Base-by-base conservation (phyloP, 2,329 filamentous ascomycete genomes). In the Fusarium succisae region DNA sequence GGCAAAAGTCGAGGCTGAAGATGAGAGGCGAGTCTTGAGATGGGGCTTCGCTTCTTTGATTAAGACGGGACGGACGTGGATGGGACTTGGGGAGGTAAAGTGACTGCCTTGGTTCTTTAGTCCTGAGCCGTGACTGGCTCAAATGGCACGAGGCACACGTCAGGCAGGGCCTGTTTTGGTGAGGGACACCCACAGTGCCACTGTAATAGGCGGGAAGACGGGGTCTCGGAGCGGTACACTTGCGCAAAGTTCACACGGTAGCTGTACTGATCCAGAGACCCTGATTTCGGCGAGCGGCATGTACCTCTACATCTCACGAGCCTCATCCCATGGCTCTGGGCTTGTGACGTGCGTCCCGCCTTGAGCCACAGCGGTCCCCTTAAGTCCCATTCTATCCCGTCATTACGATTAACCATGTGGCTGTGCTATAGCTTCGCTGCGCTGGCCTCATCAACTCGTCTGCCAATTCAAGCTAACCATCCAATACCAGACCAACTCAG, bases 391-490 rank as follows among this genome's bases (percentile, higher is more conserved):
- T 62, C 50, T 39, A 39, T 48, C 62, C 66, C 67, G 59, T 66
- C 57, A 65, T 73, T 72, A 50, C 55, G 43, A 58, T 74, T 67
- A 57, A 30, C 51, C 50, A 62, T 65, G 77, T 78, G 77, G 77
- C 77, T 77, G 77, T 77, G 76, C 75, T 63, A 44, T 63, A 78
- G 77, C 76, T 78, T 78, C 74, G 77, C 75, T 78, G 75, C 68
- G 77, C 75, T 78, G 77, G 77, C 77, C 76, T 78, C 76, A 78
- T 72, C 75, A 67, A 71, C 66, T 70, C 61, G 56, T 66, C 69
- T 62, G 61, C 64, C 56, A 69, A 57, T 55, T 69, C 61, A 63
- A 76, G 67, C 67, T 54, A 54, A 64, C 59, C 69, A 66, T 51
- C 30, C 48, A 24, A 51, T 47, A 74, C 51, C 60, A 65, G 69